A percentile compares a stretch with the other conserved stretches of the same genome.
phyloP scores from a whole-genome alignment of 805 yeast genomes.

The Candida tallmaniae region DNA sequence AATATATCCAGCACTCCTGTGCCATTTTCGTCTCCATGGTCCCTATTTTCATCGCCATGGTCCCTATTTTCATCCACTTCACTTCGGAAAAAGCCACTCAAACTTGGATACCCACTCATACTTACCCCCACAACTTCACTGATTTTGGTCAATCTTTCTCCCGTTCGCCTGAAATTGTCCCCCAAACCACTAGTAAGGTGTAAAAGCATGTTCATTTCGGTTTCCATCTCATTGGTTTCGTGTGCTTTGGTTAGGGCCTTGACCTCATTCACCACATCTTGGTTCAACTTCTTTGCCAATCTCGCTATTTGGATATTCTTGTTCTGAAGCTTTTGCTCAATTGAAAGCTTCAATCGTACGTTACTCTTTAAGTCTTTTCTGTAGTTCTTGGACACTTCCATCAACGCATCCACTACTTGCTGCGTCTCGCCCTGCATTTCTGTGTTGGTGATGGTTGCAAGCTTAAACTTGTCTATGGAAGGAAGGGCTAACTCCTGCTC shows the following conservation, averaged over 20 bases:
- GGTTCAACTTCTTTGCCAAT: constrained; percentile 16
- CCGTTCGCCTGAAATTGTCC: constrained; percentile 2
- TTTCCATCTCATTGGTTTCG: constrained; percentile 1
- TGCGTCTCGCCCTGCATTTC: constrained; percentile 24
- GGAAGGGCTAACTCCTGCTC: constrained; percentile 15
- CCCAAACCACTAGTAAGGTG: constrained; percentile 5
- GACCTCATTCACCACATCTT: constrained; percentile 11
- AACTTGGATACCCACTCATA: too few relatives aligned
- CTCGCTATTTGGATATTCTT: constrained; percentile 35
- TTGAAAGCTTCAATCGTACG: constrained; percentile 26
- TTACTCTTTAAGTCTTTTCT: constrained; percentile 34
- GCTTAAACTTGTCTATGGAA: constrained; percentile 25
- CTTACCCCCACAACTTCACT: neutral
- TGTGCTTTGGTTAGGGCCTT: constrained; percentile 5
- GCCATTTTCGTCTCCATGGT: neutral
- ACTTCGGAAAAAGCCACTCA: neutral
- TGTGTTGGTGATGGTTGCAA: constrained; percentile 24
- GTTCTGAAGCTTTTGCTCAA: constrained; percentile 38
- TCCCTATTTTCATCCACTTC: neutral
- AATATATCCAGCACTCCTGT: neutral
- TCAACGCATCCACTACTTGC: constrained; percentile 24
- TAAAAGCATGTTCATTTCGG: neutral
- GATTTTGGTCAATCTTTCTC: too few relatives aligned
- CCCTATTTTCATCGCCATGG: too few relatives aligned
- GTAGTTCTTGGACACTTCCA: constrained; percentile 26